Evolutionary conservation across 2,329 filamentous ascomycete species (phyloP).

Genomic region (Scedosporium apiospermum): DNA sequence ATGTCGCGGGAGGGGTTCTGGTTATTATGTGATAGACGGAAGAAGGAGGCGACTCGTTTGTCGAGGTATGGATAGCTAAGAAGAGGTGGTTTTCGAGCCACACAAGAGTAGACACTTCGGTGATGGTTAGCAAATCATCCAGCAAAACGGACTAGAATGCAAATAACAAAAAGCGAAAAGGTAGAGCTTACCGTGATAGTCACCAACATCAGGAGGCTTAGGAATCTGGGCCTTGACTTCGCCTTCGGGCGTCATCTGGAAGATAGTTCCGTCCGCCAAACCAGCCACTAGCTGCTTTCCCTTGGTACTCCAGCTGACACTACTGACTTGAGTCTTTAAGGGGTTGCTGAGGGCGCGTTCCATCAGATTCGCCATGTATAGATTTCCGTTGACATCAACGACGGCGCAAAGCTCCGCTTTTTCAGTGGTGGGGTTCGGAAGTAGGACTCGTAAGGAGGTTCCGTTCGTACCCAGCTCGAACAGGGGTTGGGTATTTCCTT

Average conservation of each 20-base stretch:
- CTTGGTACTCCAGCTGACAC: slow-evolving; percentile 81
- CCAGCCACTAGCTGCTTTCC: slow-evolving; percentile 91
- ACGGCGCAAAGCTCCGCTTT: slow-evolving; percentile 69
- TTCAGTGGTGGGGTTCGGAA: slow-evolving; percentile 70
- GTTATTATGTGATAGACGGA: slow-evolving; percentile 75
- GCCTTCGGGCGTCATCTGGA: slow-evolving; percentile 78
- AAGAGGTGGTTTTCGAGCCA: slow-evolving; percentile 90
- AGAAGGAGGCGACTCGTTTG: slow-evolving; percentile 45
- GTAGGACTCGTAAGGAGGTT: slow-evolving; percentile 60
- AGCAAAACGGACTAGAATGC: too few relatives aligned
- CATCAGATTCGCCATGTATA: slow-evolving; percentile 75
- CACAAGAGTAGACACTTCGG: slow-evolving; percentile 62
- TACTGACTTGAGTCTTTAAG: slow-evolving; percentile 68
- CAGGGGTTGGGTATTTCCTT: slow-evolving; percentile 55
- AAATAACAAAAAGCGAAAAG: not conserved
- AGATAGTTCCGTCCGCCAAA: slow-evolving; percentile 66
- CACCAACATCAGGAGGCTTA: slow-evolving; percentile 56
- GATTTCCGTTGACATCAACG: slow-evolving; percentile 69
- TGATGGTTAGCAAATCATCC: not conserved
- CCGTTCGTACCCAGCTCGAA: slow-evolving; percentile 73
- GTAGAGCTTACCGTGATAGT: slow-evolving; percentile 54
- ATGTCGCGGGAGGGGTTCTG: slow-evolving; percentile 48
- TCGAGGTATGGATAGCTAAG: slow-evolving; percentile 66
- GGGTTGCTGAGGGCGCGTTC: slow-evolving; percentile 52
- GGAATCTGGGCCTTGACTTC: slow-evolving; percentile 70